These are phyloP conservation scores for Globisporangium nodosum DNA, from an alignment of 352 stramenopile genomes.

Conservation along the genomic window DNA sequence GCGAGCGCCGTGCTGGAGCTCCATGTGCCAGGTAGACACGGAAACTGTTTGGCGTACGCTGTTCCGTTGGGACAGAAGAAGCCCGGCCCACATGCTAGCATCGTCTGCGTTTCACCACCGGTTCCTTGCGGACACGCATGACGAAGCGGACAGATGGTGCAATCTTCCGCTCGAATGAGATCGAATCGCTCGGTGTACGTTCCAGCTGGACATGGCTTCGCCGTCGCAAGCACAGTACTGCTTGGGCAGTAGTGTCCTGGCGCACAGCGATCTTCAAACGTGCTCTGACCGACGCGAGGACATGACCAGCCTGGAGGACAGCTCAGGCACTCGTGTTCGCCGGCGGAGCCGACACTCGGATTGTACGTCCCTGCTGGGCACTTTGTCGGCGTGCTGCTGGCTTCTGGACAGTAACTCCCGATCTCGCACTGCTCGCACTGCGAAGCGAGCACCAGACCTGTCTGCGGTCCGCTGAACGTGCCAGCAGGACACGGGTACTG, in stretches of 20 bases:
- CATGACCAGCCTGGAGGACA: conserved; percentile 75
- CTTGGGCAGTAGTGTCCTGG: conserved; percentile 72
- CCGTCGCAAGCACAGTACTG: conserved; percentile 42
- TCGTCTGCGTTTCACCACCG: conserved; percentile 57
- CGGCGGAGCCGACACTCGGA: conserved; percentile 33
- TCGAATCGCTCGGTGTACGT: conserved; percentile 64
- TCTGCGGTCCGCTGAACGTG: conserved; percentile 72
- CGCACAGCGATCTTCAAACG: conserved; percentile 57
- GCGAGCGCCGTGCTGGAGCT: conserved; percentile 68
- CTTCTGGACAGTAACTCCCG: conserved; percentile 83
- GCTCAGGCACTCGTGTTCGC: conserved; percentile 48
- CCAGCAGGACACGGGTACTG: conserved; percentile 86
- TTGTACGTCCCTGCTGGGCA: conserved; percentile 83
- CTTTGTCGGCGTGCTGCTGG: conserved; percentile 51
- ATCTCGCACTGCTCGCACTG: conserved; percentile 55
- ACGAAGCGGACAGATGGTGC: conserved; percentile 67
- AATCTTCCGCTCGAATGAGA: conserved; percentile 67
- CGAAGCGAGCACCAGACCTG: conserved; percentile 33
- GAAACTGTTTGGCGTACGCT: conserved; percentile 55
- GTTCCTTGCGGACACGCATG: conserved; percentile 73
- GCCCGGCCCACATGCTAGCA: conserved; percentile 61
- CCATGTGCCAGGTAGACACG: conserved; percentile 86
- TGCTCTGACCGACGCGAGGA: conserved; percentile 54
- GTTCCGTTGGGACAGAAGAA: conserved; percentile 85
- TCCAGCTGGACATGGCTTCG: conserved; percentile 65